phyloP scores from a whole-genome alignment of 208 protist genomes.

The Acanthamoeba culbertsoni region DNA sequence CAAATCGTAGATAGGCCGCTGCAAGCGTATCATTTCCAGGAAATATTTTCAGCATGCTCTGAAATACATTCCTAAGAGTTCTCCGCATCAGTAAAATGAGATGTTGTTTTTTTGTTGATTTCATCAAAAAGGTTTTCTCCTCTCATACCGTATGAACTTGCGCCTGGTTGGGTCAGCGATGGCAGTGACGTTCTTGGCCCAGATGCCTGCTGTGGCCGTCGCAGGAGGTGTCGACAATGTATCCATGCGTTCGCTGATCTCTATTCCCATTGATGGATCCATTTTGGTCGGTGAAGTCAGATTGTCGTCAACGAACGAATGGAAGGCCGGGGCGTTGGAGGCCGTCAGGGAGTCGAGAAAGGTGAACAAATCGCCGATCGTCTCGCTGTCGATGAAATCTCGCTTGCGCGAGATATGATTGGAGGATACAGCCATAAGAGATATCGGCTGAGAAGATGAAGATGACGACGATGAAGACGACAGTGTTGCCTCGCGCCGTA shows the following conservation, averaged over 20 bases:
- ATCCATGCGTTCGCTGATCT: neutral
- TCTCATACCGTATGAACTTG: neutral
- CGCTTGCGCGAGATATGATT: conserved; percentile 24
- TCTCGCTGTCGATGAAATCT: neutral
- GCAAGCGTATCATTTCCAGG: neutral
- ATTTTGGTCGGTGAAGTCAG: neutral
- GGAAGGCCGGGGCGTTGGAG: neutral
- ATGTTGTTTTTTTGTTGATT: too few species aligned
- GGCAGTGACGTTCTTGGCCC: neutral
- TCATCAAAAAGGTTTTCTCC: neutral
- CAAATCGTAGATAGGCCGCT: neutral
- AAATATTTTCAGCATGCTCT: neutral
- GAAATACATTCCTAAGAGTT: neutral
- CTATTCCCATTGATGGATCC: neutral
- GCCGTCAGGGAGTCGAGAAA: neutral
- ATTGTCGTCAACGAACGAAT: neutral
- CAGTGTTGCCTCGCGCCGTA: neutral
- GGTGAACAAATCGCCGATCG: neutral
- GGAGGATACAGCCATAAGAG: neutral
- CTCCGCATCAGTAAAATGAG: neutral
- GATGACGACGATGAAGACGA: neutral
- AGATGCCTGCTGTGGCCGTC: neutral
- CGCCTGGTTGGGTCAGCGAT: neutral
- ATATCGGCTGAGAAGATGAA: neutral
- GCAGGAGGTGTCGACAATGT: neutral